Percentiles rank a stretch among this genome's conserved stretches.
These are phyloP conservation scores for Pseudogymnoascus sp. DNA, from an alignment of 2,329 filamentous ascomycete genomes.

Conservation along the genomic window DNA sequence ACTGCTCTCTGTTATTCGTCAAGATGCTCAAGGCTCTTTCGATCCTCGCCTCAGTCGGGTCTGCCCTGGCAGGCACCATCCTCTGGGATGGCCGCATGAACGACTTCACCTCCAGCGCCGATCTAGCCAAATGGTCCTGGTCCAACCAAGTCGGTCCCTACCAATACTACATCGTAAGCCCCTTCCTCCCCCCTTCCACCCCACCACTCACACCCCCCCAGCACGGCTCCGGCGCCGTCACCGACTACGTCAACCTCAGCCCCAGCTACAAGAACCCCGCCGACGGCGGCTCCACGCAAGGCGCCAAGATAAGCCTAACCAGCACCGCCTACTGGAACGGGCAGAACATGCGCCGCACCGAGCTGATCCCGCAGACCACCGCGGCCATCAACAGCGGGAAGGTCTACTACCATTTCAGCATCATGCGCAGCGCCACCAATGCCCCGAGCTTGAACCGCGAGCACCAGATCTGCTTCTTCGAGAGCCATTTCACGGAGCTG, in stretches of 20 bases:
- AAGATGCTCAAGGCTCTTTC: constrained; percentile 1
- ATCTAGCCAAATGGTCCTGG: constrained; percentile 57
- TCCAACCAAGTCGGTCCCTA: constrained; percentile 61
- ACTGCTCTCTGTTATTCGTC: neutral
- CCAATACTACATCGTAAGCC: constrained; percentile 59
- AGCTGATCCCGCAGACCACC: constrained; percentile 63
- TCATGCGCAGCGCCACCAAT: constrained; percentile 52
- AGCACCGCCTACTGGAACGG: constrained; percentile 62
- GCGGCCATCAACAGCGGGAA: constrained; percentile 56
- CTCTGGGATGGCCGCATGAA: constrained; percentile 63
- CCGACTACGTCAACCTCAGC: constrained; percentile 37
- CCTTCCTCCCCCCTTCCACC: neutral
- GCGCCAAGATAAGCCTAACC: constrained; percentile 60
- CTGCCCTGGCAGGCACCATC: constrained; percentile 36
- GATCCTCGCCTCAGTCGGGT: constrained; percentile 20
- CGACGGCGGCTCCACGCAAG: constrained; percentile 53
- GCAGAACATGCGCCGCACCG: constrained; percentile 63
- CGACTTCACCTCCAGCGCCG: constrained; percentile 43
- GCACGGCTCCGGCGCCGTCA: constrained; percentile 46
- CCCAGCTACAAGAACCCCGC: constrained; percentile 42
- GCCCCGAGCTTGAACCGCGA: constrained; percentile 54
- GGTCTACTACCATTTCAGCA: constrained; percentile 64
- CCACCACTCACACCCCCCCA: constrained; percentile 12
- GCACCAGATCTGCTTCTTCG: constrained; percentile 58
- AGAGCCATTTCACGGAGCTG: constrained; percentile 67